Conservation (phyloP, 2,329 filamentous ascomycete species). For the Ophiostoma triangulosporum region DNA sequence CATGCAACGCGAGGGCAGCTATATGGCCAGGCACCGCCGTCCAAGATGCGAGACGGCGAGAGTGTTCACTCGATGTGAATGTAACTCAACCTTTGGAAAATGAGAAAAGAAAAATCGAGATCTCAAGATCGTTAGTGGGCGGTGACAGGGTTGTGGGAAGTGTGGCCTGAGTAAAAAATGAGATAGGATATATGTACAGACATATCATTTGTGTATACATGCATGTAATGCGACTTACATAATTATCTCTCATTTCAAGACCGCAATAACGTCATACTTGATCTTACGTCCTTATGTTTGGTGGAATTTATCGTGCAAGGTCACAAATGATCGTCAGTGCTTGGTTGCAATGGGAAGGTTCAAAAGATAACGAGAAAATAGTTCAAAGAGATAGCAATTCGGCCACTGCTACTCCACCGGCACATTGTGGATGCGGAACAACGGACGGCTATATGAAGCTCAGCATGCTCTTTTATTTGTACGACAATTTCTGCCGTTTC, state of each 20-base stretch:
- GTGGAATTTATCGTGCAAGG: not conserved
- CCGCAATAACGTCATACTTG: too few species aligned
- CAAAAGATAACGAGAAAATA: not conserved
- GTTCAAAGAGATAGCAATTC: not conserved
- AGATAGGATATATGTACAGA: not conserved
- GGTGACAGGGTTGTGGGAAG: not conserved
- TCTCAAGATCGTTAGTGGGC: not conserved
- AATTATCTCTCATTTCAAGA: not conserved
- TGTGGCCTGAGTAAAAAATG: too few species aligned
- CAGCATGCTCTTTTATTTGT: not conserved
- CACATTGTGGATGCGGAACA: not conserved
- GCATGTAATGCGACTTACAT: not conserved
- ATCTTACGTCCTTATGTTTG: too few species aligned
- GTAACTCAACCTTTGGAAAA: not conserved
- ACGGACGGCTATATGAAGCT: not conserved
- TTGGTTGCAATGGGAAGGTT: not conserved
- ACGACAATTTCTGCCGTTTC: too few species aligned
- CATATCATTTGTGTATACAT: not conserved
- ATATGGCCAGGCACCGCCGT: conserved; percentile 68
- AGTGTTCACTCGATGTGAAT: not conserved
- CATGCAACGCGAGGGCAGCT: conserved; percentile 60
- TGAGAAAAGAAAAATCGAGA: not conserved
- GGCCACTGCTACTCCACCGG: not conserved
- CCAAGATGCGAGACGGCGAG: conserved; percentile 54
- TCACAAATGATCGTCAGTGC: not conserved